Conservation (phyloP, 2,329 filamentous ascomycete genomes). For the Erysiphe pulchra region DNA sequence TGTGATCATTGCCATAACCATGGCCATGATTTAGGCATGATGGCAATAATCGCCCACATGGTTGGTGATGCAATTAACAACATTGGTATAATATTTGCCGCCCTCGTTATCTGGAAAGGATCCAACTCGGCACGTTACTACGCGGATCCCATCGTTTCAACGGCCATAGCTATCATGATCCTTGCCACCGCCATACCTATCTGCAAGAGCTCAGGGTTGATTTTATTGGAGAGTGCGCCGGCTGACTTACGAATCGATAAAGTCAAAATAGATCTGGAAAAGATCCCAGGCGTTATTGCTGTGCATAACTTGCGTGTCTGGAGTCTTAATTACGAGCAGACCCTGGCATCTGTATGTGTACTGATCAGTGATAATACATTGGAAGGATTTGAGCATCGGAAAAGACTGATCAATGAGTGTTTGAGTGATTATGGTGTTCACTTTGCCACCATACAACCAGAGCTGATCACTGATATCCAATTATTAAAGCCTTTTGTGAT, state of each 20-base stretch:
- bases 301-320: conserved; percentile 53
- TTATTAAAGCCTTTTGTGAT: too few species aligned
- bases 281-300: conserved; percentile 36
- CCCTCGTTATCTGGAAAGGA: conserved; percentile 41
- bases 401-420: conserved; percentile 37
- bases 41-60: conserved; percentile 45
- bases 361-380: conserved; percentile 32
- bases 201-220: conserved; percentile 29
- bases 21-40: conserved; percentile 38
- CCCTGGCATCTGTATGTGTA: conserved; percentile 43
- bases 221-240: conserved; percentile 42
- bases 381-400: conserved; percentile 30
- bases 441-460: conserved; percentile 44
- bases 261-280: conserved; percentile 42
- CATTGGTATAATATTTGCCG: conserved; percentile 45
- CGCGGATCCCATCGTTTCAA: conserved; percentile 41
- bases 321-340: conserved; percentile 44
- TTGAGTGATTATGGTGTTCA: conserved; percentile 51
- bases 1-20: too few species aligned
- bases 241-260: conserved; percentile 31
- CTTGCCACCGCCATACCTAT: conserved; percentile 36
- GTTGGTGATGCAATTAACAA: conserved; percentile 54
- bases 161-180: conserved; percentile 51
- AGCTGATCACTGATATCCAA: conserved; percentile 15
- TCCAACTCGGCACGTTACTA: conserved; percentile 34